Percentiles rank a stretch among this genome's conserved stretches.
Conservation (phyloP, 2,329 filamentous ascomycete species). For the Biscogniauxia mediterranea region DNA sequence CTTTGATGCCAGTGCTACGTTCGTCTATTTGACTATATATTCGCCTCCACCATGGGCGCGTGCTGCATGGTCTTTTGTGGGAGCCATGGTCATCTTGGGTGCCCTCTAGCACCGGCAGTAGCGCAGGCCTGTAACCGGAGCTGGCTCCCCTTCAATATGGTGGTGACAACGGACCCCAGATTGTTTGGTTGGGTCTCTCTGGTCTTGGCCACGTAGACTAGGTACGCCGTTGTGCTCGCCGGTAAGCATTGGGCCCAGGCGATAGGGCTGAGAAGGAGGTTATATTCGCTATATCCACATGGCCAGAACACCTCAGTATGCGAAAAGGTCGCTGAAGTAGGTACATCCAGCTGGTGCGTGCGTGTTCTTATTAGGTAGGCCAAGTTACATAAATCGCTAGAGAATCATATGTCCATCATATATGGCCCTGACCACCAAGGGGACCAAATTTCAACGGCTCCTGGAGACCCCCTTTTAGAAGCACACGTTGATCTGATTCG, state of each 20-base stretch:
- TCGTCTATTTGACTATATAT: neutral
- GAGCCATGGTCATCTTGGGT: neutral
- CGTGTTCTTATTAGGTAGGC: neutral
- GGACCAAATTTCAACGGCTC: neutral
- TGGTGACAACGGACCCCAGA: neutral
- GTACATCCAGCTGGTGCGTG: neutral
- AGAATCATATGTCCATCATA: neutral
- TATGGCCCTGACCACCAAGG: neutral
- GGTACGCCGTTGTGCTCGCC: neutral
- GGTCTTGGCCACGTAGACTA: neutral
- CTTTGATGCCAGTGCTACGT: neutral
- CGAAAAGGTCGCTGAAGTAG: neutral
- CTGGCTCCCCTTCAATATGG: neutral
- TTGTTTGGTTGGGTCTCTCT: neutral
- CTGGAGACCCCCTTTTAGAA: neutral
- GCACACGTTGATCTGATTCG: neutral
- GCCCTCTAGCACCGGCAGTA: neutral
- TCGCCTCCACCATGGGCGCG: neutral
- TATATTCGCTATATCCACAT: neutral
- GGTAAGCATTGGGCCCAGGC: neutral
- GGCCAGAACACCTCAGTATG: neutral
- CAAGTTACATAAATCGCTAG: neutral
- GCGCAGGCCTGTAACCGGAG: neutral
- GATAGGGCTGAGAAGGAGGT: neutral
- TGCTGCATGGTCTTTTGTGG: neutral